A percentile compares a stretch with the other conserved stretches of the same genome.
Evolutionary conservation across 1,284 basidiomycete species (phyloP).

Genomic region (Boletus sp.): DNA sequence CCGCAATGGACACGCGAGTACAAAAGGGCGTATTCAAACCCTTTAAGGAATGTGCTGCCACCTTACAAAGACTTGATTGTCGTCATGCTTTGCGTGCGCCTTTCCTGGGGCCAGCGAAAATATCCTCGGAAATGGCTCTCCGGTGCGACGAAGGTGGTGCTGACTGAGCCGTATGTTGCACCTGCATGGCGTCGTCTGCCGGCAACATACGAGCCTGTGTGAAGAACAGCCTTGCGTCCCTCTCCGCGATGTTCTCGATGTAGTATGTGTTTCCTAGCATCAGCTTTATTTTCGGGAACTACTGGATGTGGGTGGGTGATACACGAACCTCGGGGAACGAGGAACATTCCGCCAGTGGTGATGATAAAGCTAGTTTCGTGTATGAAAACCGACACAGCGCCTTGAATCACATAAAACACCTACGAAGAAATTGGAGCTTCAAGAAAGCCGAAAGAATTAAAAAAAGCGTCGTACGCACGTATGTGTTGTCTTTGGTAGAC

Average conservation of each 20-base stretch:
- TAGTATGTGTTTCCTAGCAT: constrained; percentile 81
- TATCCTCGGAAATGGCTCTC: constrained; percentile 29
- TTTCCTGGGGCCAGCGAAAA: constrained; percentile 19
- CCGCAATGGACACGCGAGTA: not conserved
- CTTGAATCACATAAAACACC: constrained; percentile 88
- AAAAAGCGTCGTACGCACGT: constrained; percentile 57
- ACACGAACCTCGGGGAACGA: constrained; percentile 81
- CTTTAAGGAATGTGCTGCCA: not conserved
- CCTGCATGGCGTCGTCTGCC: constrained; percentile 17
- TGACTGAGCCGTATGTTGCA: constrained; percentile 31
- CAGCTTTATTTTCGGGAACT: not conserved
- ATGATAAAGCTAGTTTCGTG: constrained; percentile 79
- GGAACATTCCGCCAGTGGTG: constrained; percentile 82
- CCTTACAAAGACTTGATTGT: not conserved
- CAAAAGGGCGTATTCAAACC: not conserved
- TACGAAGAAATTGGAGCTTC: constrained; percentile 32
- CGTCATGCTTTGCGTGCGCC: constrained; percentile 20
- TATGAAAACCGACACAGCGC: constrained; percentile 83
- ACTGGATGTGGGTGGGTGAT: not conserved
- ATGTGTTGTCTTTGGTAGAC: constrained; percentile 90
- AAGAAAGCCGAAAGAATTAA: not conserved
- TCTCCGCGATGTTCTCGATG: constrained; percentile 83
- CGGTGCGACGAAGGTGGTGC: constrained; percentile 35
- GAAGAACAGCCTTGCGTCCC: constrained; percentile 87
- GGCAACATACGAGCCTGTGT: constrained; percentile 82